Evolutionary conservation across 2,329 filamentous ascomycete species (phyloP).

Genomic region (Fusarium duplospermum): DNA sequence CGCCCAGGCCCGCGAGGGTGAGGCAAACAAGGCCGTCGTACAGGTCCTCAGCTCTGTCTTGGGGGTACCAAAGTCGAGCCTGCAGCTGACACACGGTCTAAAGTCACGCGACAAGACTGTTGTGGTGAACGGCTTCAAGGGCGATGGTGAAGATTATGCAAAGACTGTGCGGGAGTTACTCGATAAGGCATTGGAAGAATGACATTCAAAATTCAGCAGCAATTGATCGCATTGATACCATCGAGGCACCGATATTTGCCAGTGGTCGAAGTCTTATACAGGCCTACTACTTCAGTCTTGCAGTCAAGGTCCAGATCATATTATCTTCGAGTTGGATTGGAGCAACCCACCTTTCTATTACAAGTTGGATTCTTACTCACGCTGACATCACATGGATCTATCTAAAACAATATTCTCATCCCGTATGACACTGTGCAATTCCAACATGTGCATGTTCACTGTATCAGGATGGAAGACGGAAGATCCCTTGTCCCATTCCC

Average conservation of each 20-base stretch:
- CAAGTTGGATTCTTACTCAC: neutral
- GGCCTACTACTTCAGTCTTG: neutral
- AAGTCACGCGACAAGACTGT: slow-evolving; percentile 75
- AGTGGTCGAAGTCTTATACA: neutral
- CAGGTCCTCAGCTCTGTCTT: slow-evolving; percentile 71
- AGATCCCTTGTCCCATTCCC: neutral
- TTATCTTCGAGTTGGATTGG: neutral
- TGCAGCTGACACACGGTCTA: slow-evolving; percentile 70
- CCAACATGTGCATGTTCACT: neutral
- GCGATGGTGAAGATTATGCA: slow-evolving; percentile 46
- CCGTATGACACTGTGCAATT: neutral
- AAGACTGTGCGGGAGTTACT: slow-evolving; percentile 44
- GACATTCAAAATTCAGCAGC: neutral
- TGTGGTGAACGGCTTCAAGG: slow-evolving; percentile 51
- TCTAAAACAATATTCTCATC: neutral
- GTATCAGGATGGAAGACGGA: neutral
- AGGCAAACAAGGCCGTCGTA: slow-evolving; percentile 75
- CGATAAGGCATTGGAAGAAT: slow-evolving; percentile 40
- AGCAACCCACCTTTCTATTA: neutral
- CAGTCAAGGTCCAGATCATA: neutral
- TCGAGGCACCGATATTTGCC: neutral
- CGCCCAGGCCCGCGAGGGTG: slow-evolving; percentile 73
- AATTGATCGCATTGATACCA: neutral
- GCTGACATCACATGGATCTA: neutral
- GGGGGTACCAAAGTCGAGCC: slow-evolving; percentile 70